Conservation (phyloP, 768 basidiomycete species). For the Leccinellum luteum region DNA sequence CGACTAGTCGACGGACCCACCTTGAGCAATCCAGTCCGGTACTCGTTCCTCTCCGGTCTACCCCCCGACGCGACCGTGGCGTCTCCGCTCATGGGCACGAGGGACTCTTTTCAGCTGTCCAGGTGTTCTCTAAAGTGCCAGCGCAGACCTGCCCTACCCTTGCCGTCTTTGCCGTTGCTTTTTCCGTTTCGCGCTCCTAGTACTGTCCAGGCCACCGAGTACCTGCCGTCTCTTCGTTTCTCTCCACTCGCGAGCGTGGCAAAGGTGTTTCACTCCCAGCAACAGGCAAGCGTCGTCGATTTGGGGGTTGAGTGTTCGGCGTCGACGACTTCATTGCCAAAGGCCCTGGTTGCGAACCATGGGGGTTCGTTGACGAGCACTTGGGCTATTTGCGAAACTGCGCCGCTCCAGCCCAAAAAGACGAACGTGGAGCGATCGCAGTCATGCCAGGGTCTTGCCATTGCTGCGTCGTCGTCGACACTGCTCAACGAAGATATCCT, state of each 20-base stretch:
- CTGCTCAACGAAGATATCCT: neutral
- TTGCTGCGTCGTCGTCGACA: constrained; percentile 1
- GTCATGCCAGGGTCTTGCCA: constrained; percentile 8
- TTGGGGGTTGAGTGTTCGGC: neutral
- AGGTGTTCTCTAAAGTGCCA: constrained; percentile 9
- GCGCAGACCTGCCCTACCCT: constrained; percentile 18
- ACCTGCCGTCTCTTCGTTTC: constrained; percentile 20
- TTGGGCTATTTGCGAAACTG: neutral
- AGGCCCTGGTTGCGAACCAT: neutral
- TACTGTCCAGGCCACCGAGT: neutral
- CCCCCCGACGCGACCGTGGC: constrained; percentile 15
- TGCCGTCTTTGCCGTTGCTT: constrained; percentile 22
- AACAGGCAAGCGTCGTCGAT: neutral
- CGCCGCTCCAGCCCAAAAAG: neutral
- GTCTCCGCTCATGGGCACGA: constrained; percentile 23
- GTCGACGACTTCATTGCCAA: neutral
- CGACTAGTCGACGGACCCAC: constrained; percentile 20
- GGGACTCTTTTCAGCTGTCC: constrained; percentile 32
- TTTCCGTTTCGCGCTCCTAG: constrained; percentile 1
- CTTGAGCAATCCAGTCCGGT: constrained; percentile 16
- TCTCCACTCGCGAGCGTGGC: constrained; percentile 15
- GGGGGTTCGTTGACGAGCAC: neutral
- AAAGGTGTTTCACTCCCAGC: constrained; percentile 4
- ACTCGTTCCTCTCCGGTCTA: constrained; percentile 22
- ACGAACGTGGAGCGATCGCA: constrained; percentile 4